These are phyloP conservation scores for Ascosphaera apis DNA, from an alignment of 2,329 filamentous ascomycete species.

Conservation along the genomic window DNA sequence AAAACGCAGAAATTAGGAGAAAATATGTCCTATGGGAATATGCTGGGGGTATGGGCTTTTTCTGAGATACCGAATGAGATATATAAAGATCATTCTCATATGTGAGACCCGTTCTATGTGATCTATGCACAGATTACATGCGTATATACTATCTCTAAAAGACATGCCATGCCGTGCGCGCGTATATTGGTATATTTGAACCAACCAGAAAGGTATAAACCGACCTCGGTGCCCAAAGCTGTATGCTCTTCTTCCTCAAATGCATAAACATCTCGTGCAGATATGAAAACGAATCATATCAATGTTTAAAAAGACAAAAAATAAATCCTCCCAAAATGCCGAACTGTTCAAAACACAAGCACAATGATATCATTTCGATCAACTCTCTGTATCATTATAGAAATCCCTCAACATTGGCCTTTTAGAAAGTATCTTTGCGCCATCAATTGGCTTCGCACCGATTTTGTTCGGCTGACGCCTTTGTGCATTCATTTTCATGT, in stretches of 20 bases:
- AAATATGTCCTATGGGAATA: conserved; percentile 19
- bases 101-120: background rate
- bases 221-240: too few relatives aligned
- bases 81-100: background rate
- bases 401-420: conserved; percentile 53
- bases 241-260: too few relatives aligned
- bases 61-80: background rate
- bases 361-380: conserved; percentile 1
- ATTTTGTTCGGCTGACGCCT: conserved; percentile 34
- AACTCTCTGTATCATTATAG: conserved; percentile 37
- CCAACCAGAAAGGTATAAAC: too few relatives aligned
- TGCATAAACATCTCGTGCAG: too few relatives aligned
- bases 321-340: background rate
- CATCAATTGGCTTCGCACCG: conserved; percentile 29
- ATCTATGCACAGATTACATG: conserved; percentile 1
- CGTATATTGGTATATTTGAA: too few relatives aligned
- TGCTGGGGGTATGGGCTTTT: conserved; percentile 9
- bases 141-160: background rate
- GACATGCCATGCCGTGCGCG: background rate
- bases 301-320: conserved; percentile 3
- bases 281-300: background rate
- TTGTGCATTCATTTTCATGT: background rate
- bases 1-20: background rate
- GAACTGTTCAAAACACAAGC: conserved; percentile 1
- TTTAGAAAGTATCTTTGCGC: conserved; percentile 35